Conservation (phyloP, 306 rosid species). For the Casuarina glauca region DNA sequence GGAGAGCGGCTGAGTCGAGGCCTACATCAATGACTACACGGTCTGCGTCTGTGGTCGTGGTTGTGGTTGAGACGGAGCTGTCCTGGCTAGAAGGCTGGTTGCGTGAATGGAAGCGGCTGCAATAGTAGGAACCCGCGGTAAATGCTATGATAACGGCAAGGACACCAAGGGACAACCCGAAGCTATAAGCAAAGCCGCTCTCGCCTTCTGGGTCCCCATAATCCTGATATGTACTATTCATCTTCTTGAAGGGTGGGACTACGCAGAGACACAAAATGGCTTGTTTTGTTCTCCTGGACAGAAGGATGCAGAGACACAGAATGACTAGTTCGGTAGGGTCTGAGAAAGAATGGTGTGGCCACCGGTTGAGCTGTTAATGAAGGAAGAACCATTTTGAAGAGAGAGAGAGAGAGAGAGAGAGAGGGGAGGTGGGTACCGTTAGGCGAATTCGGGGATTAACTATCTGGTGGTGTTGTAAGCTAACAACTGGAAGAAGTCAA, state of each 20-base stretch:
- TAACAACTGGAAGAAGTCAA: background rate
- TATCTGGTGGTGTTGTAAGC: background rate
- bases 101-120: background rate
- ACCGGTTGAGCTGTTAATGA: background rate
- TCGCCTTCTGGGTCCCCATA: background rate
- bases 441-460: background rate
- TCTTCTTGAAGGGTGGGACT: background rate
- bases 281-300: background rate
- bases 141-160: slow-evolving; percentile 14
- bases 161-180: slow-evolving; percentile 26
- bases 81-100: background rate
- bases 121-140: slow-evolving; percentile 18
- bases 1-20: slow-evolving; percentile 23
- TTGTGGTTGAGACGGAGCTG: background rate
- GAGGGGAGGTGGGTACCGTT: too few relatives aligned
- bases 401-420: background rate
- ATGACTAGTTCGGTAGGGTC: too few relatives aligned
- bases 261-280: too few relatives aligned
- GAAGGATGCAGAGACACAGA: too few relatives aligned
- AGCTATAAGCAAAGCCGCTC: background rate
- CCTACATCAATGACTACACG: background rate
- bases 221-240: slow-evolving; percentile 13
- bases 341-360: too few relatives aligned
- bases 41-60: background rate
- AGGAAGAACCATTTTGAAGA: background rate